Evolutionary conservation across 768 basidiomycete species (phyloP), one percentile per base, ranked within the genome.

Genomic region (Crepidotus variabilis): DNA sequence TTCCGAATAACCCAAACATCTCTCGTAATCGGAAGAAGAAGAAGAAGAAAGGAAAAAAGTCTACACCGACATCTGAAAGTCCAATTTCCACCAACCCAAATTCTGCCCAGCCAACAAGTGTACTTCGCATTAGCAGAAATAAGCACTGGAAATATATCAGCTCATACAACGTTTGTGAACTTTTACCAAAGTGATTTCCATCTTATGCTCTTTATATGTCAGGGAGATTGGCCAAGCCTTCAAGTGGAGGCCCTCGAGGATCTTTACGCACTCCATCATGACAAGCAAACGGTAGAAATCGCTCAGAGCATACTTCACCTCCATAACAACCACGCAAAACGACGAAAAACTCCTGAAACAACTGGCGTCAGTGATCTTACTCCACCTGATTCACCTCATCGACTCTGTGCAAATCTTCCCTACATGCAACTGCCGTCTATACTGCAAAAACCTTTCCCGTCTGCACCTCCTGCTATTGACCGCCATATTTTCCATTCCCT

Each of bases 111-210:
- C 81, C 81, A 47, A 83, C 83, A 14, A 79, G 86, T 0, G 83
- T 88, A 34, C 79, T 94, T 2, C 90, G 88, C 68, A 94, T 95
- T 63, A 91, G 88, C 72, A 82, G 93, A 61, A 94, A 94, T 75
- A 95, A 95, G 70, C 93, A 95, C 65, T 94, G 92, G 93, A 84
- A 86, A 24, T 94, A 93, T 65, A 94, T 94, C 72, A 92, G 89
- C 71, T 92, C 92, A 21, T 93, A 90, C 69, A 90, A 92, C 69
- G 91, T 92, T 73, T 57, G 87, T 84, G 48, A 43, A 46, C 61
- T 57, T 45, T 21, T 55, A 54, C 34, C 56, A 50, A 32, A 55
- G 22, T 50, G 18, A 34, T 52, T 50, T 60, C 20, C 43, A 36
- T 47, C 51, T 64, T 39, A 57, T 55, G 18, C 34, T 34, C 63